Evolutionary conservation across 495 filamentous ascomycete species (phyloP).

Genomic region (Evansstolkia leycettana): DNA sequence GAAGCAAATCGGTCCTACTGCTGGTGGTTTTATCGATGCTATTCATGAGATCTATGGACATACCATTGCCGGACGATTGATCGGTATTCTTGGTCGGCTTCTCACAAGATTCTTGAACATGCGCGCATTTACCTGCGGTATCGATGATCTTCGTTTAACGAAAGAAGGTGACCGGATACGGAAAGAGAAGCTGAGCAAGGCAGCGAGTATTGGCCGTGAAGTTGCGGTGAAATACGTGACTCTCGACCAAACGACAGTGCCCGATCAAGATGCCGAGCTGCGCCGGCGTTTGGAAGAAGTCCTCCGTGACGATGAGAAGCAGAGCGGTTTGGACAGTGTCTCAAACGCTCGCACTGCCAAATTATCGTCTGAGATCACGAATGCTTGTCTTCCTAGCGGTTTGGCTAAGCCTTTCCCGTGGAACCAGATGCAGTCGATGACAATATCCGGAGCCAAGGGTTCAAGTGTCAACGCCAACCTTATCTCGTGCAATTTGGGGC

Average conservation of each 20-base stretch:
- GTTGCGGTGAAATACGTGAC: slow-evolving; percentile 87
- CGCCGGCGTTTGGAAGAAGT: slow-evolving; percentile 74
- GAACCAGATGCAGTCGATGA: slow-evolving; percentile 99
- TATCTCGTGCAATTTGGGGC: slow-evolving; percentile 94
- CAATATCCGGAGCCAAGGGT: slow-evolving; percentile 91
- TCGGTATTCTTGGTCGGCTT: slow-evolving; percentile 81
- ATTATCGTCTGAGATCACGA: slow-evolving; percentile 70
- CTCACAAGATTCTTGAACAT: slow-evolving; percentile 85
- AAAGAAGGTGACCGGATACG: slow-evolving; percentile 63
- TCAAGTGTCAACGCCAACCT: slow-evolving; percentile 86
- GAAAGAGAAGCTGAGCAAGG: slow-evolving; percentile 54
- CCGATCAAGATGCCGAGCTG: slow-evolving; percentile 55
- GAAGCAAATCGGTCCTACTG: slow-evolving; percentile 77
- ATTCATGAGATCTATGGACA: slow-evolving; percentile 92
- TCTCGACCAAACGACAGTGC: slow-evolving; percentile 48
- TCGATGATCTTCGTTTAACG: slow-evolving; percentile 89
- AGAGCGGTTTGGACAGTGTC: slow-evolving; percentile 73
- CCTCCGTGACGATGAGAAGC: slow-evolving; percentile 79
- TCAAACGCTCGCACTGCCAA: slow-evolving; percentile 58
- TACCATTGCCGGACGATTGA: slow-evolving; percentile 65
- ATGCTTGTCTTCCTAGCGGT: slow-evolving; percentile 63
- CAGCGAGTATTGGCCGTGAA: slow-evolving; percentile 62
- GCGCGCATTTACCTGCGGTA: slow-evolving; percentile 91
- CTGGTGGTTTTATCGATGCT: slow-evolving; percentile 80
- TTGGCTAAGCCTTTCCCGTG: slow-evolving; percentile 86